Percentiles rank a stretch among this genome's conserved stretches.
Evolutionary conservation across 108 stramenopile genomes (phyloP).

Genomic region (Mayamaea pseudoterrestris): DNA sequence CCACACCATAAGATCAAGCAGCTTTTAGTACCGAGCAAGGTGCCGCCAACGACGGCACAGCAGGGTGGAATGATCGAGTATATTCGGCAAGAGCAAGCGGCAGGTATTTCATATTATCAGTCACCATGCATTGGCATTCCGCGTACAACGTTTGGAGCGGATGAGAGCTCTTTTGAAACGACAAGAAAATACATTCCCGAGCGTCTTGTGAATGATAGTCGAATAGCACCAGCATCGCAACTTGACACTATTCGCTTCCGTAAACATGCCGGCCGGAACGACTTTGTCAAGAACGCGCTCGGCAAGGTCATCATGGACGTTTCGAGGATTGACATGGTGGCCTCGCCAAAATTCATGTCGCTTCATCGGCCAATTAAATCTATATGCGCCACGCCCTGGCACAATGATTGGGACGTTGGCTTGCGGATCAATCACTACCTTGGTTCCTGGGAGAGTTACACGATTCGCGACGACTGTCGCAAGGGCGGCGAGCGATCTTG

Average conservation of each 20-base stretch:
- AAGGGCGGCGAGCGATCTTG: slow-evolving; percentile 18
- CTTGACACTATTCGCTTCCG: slow-evolving; percentile 35
- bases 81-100: slow-evolving; percentile 20
- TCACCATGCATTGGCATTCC: slow-evolving; percentile 27
- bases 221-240: slow-evolving; percentile 11
- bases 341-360: slow-evolving; percentile 7
- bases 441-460: slow-evolving; percentile 30
- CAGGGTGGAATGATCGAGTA: slow-evolving; percentile 20
- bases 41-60: slow-evolving; percentile 22
- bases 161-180: slow-evolving; percentile 12
- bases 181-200: slow-evolving; percentile 2
- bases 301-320: slow-evolving; percentile 41
- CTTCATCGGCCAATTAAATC: slow-evolving; percentile 27
- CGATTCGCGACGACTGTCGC: slow-evolving; percentile 33
- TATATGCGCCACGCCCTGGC: slow-evolving; percentile 19
- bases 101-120: slow-evolving; percentile 17
- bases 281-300: slow-evolving; percentile 30
- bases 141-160: slow-evolving; percentile 25
- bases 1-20: neutral
- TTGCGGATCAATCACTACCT: slow-evolving; percentile 43
- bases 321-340: slow-evolving; percentile 16
- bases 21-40: slow-evolving; percentile 13
- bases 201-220: too few relatives aligned
- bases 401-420: slow-evolving; percentile 18
- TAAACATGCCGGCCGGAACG: slow-evolving; percentile 18